Base-by-base conservation (phyloP, 768 basidiomycete genomes). In the Phylloporus arenicola region DNA sequence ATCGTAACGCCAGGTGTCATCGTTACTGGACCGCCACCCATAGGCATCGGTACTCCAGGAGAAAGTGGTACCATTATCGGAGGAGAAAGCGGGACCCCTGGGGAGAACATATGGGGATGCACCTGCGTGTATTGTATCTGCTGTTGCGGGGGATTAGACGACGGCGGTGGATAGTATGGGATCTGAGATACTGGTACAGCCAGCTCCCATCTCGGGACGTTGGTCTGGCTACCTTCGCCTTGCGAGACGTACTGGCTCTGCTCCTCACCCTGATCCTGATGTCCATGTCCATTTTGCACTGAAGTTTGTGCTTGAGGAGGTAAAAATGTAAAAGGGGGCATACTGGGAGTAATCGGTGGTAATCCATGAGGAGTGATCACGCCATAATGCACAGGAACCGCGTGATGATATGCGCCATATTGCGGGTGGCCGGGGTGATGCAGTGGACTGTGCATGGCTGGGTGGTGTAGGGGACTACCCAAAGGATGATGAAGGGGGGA, bases 271-370 rank as follows among this genome's bases (percentile, higher is more conserved):
- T 22, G 45, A 17, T 48, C 39, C 19, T 46, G 52, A 12, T 33
- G 51, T 2, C 13, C 6, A 14, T 53, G 25, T 19, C 53, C 61
- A 14, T 56, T 60, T 50, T 64, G 70, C 11, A 39, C 51, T 16
- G 57, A 55, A 6, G 43, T 56, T 35, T 53, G 59, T 14, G 40
- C 72, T 60, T 61, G 77, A 37, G 80, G 80, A 16, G 80, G 76
- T 33, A 86, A 74, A 68, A 96, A 94, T 12, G 83, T 84, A 70
- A 96, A 98, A 6, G 91, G 83, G 1, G 95, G 95, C 94, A 98
- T 97, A 53, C 87, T 88, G 0, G 94, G 93, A n/a, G 94, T 96
- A 61, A 96, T 92, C 2, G 90, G 87, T 13, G 89, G 88, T n/a
- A 92, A 71, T 0, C 88, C 87, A 55, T 84, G 80, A n/a, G 86